Evolutionary conservation across 768 basidiomycete species (phyloP).

Genomic region (Cantharellus anzutake): DNA sequence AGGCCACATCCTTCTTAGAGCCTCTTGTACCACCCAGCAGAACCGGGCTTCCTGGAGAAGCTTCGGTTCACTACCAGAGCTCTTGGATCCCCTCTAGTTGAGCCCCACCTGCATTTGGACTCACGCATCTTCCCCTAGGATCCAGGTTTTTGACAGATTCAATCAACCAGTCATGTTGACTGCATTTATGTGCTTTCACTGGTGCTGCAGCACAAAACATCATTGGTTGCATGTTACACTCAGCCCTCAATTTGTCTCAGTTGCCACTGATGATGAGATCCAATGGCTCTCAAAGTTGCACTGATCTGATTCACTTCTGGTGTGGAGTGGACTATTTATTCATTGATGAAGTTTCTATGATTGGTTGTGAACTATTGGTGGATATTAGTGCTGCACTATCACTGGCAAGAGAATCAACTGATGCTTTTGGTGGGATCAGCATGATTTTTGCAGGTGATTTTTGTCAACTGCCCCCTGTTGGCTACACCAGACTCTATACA

Average conservation of each 20-base stretch:
- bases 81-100: too few species aligned
- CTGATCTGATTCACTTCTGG: slow-evolving; percentile 3
- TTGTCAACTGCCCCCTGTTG: slow-evolving; percentile 4
- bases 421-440: slow-evolving; percentile 5
- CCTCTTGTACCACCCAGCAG: too few species aligned
- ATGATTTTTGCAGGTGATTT: slow-evolving; percentile 6
- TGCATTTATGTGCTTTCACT: slow-evolving; percentile 11
- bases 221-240: slow-evolving; percentile 11
- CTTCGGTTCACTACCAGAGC: too few species aligned
- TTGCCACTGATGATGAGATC: not conserved
- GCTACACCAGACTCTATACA: not conserved
- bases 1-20: too few species aligned
- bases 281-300: not conserved
- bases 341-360: slow-evolving; percentile 8
- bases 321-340: slow-evolving; percentile 6
- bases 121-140: too few species aligned
- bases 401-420: not conserved
- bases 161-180: not conserved
- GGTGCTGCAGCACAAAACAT: slow-evolving; percentile 14
- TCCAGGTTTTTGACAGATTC: too few species aligned
- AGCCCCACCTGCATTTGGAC: too few species aligned
- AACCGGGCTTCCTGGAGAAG: too few species aligned
- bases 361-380: too few species aligned
- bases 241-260: not conserved
- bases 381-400: too few species aligned